A percentile compares a stretch with the other conserved stretches of the same genome.
Conservation (phyloP, 2,329 filamentous ascomycete genomes). For the Lachnellula subtilissima region DNA sequence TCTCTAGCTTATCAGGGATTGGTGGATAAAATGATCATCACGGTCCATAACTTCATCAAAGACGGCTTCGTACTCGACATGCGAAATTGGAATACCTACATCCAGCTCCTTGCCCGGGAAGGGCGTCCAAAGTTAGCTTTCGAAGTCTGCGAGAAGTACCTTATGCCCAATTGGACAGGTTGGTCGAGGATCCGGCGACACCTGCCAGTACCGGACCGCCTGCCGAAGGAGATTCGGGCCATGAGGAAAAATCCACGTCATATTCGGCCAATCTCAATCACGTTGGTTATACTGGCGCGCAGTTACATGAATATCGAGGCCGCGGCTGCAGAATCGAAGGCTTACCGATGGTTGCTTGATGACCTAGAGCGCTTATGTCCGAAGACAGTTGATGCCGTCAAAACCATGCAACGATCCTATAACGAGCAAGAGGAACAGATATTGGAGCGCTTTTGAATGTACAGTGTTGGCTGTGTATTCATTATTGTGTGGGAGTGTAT, state of each 20-base stretch:
- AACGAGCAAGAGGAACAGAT: slow-evolving; percentile 22
- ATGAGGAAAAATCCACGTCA: slow-evolving; percentile 18
- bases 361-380: slow-evolving; percentile 27
- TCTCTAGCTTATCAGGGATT: slow-evolving; percentile 49
- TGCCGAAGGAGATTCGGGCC: slow-evolving; percentile 23
- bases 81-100: slow-evolving; percentile 74
- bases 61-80: slow-evolving; percentile 71
- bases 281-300: slow-evolving; percentile 27
- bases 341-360: slow-evolving; percentile 19
- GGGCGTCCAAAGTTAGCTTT: slow-evolving; percentile 64
- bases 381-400: slow-evolving; percentile 27
- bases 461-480: neutral
- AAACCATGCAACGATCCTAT: slow-evolving; percentile 26
- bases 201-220: slow-evolving; percentile 20
- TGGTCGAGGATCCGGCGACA: slow-evolving; percentile 46
- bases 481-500: neutral
- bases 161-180: slow-evolving; percentile 75
- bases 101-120: slow-evolving; percentile 61
- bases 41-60: slow-evolving; percentile 44
- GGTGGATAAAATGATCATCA: slow-evolving; percentile 44
- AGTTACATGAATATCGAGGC: slow-evolving; percentile 26
- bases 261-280: slow-evolving; percentile 28
- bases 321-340: slow-evolving; percentile 23
- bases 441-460: slow-evolving; percentile 4
- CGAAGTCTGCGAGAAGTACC: slow-evolving; percentile 64